A percentile compares a stretch with the other conserved stretches of the same genome.
These are phyloP conservation scores for Claviceps maximensis DNA, from an alignment of 2,329 filamentous ascomycete species.

Conservation along the genomic window DNA sequence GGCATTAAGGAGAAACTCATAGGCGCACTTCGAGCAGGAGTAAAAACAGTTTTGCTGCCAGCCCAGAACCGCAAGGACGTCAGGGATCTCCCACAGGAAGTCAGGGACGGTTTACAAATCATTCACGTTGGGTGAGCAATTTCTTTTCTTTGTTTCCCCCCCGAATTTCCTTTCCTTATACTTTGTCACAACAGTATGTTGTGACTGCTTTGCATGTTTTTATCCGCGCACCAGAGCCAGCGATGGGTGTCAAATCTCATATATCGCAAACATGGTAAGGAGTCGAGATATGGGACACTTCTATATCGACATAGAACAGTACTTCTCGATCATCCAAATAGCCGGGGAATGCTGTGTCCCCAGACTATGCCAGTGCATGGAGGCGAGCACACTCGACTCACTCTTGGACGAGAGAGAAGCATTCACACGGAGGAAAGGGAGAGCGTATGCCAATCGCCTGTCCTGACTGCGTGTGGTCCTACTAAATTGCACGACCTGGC, in stretches of 20 bases:
- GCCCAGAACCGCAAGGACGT: slow-evolving; percentile 84
- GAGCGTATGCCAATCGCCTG: neutral
- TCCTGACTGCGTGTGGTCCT: neutral
- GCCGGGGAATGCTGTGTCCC: neutral
- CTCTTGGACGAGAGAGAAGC: neutral
- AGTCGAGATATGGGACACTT: neutral
- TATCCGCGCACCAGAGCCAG: neutral
- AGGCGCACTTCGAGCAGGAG: slow-evolving; percentile 79
- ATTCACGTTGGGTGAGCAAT: slow-evolving; percentile 66
- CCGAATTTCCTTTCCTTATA: neutral
- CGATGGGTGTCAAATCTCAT: neutral
- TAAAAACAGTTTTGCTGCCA: slow-evolving; percentile 85
- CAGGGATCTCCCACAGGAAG: slow-evolving; percentile 80
- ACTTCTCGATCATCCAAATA: neutral
- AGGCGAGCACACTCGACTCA: neutral
- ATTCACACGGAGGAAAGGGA: neutral
- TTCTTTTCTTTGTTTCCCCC: slow-evolving; percentile 28
- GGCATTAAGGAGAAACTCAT: slow-evolving; percentile 99
- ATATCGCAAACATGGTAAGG: neutral
- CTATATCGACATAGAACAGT: neutral
- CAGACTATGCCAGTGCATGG: neutral
- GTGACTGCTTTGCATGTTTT: too few relatives aligned
- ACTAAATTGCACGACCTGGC: neutral
- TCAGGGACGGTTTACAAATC: slow-evolving; percentile 75
- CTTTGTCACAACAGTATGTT: neutral